Percentiles rank a stretch among this genome's conserved stretches.
Conservation (phyloP, 1,284 basidiomycete genomes). For the Puccinia coronata region DNA sequence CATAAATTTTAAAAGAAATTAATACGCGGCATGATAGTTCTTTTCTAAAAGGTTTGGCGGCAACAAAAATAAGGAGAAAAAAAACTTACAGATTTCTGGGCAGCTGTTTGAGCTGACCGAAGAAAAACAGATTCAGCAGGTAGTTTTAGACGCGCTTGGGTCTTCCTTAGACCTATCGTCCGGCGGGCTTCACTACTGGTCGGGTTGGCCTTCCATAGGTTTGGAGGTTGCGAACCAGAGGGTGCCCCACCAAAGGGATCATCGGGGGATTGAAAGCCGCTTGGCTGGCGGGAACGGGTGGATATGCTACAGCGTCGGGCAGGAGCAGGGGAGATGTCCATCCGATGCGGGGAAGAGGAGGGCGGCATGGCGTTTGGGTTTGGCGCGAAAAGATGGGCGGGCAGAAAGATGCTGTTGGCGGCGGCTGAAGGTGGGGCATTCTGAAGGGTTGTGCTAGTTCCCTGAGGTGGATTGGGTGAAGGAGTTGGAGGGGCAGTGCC, state of each 20-base stretch:
- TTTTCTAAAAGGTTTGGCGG: background rate
- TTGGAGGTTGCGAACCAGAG: background rate
- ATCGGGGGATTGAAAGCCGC: constrained; percentile 1
- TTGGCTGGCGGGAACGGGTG: background rate
- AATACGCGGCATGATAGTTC: background rate
- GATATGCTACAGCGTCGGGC: background rate
- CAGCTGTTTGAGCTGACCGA: background rate
- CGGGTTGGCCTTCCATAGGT: constrained; percentile 8
- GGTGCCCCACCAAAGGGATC: constrained; percentile 31
- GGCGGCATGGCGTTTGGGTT: constrained; percentile 42
- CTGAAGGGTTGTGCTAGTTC: background rate
- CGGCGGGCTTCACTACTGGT: constrained; percentile 30
- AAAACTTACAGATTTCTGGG: constrained; percentile 15
- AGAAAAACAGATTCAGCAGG: background rate
- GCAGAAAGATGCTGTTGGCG: constrained; percentile 13
- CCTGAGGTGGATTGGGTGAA: constrained; percentile 34
- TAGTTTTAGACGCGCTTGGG: constrained; percentile 2
- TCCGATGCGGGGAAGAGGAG: constrained; percentile 40
- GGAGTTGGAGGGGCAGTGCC: constrained; percentile 47
- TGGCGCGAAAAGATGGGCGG: constrained; percentile 42
- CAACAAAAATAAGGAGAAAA: background rate
- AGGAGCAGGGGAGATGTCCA: constrained; percentile 43
- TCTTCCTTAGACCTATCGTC: constrained; percentile 28
- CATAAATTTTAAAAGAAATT: background rate
- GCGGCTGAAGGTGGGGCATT: background rate